A percentile compares a stretch with the other conserved stretches of the same genome.
These are phyloP conservation scores for Carex littledalei DNA, from an alignment of 176 grass and related monocot genomes.

Conservation along the genomic window DNA sequence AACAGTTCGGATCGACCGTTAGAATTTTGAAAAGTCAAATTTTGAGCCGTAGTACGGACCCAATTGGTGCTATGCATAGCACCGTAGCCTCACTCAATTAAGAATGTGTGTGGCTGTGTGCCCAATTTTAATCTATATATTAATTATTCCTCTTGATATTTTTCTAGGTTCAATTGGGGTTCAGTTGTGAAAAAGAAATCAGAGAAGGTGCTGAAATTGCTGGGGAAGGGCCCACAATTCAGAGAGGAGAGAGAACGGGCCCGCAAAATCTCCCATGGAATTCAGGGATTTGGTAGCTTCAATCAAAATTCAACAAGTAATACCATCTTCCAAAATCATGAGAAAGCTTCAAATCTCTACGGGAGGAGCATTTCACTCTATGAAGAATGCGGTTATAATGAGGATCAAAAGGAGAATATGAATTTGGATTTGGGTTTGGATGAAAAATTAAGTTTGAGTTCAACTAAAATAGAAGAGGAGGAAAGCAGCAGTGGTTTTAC, in stretches of 20 bases:
- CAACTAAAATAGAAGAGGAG: background rate
- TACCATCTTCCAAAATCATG: background rate
- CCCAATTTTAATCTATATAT: background rate
- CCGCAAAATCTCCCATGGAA: constrained; percentile 55
- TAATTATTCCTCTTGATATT: background rate
- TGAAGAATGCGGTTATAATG: constrained; percentile 21
- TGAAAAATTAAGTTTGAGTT: background rate
- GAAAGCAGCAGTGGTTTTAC: background rate
- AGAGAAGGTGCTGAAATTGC: constrained; percentile 70
- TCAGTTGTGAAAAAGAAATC: constrained; percentile 55
- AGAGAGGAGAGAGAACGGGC: constrained; percentile 69
- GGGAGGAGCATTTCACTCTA: constrained; percentile 49
- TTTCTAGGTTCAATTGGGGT: constrained; percentile 83
- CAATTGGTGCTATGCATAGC: too few relatives aligned
- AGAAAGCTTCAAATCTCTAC: constrained; percentile 17
- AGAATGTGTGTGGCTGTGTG: too few relatives aligned
- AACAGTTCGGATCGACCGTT: too few relatives aligned
- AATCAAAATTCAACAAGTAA: constrained; percentile 31
- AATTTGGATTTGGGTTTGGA: constrained; percentile 4
- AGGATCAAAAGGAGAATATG: constrained; percentile 52
- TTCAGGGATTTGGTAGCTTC: constrained; percentile 83
- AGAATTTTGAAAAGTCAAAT: too few relatives aligned
- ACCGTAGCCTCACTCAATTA: too few relatives aligned
- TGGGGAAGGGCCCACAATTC: constrained; percentile 61
- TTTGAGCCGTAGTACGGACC: too few relatives aligned